Evolutionary conservation across 306 rosid genomes (phyloP).

Genomic region (Gastrolobium villosum): DNA sequence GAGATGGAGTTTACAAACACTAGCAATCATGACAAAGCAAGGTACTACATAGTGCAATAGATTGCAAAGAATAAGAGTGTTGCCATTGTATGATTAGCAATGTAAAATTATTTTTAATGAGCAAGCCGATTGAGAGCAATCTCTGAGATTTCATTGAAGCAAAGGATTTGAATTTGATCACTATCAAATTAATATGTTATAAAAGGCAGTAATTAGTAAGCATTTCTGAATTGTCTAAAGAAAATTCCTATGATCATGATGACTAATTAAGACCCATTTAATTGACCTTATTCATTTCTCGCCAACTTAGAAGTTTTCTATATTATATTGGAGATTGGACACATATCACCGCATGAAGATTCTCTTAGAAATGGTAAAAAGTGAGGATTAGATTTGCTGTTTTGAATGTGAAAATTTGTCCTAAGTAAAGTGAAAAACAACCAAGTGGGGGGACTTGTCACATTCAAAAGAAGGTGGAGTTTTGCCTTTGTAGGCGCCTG

Average conservation of each 20-base stretch:
- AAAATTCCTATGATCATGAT: slow-evolving; percentile 29
- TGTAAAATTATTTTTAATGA: slow-evolving; percentile 27
- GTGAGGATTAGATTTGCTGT: slow-evolving; percentile 26
- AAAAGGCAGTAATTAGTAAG: slow-evolving; percentile 38
- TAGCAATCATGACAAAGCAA: slow-evolving; percentile 56
- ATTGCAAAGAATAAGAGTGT: slow-evolving; percentile 41
- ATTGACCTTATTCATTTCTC: slow-evolving; percentile 29
- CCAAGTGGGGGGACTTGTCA: slow-evolving; percentile 17
- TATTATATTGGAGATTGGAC: slow-evolving; percentile 34
- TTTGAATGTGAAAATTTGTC: slow-evolving; percentile 41
- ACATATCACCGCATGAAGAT: slow-evolving; percentile 30
- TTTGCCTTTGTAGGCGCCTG: slow-evolving; percentile 53
- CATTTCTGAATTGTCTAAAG: slow-evolving; percentile 17
- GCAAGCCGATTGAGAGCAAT: slow-evolving; percentile 23
- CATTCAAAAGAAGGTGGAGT: slow-evolving; percentile 28
- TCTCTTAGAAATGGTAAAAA: slow-evolving; percentile 35
- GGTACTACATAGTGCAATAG: slow-evolving; percentile 39
- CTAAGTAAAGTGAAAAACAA: slow-evolving; percentile 18
- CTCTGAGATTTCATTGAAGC: slow-evolving; percentile 8
- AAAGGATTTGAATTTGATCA: slow-evolving; percentile 39
- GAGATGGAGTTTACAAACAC: slow-evolving; percentile 58
- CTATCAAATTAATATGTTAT: slow-evolving; percentile 6
- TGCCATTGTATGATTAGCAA: slow-evolving; percentile 30
- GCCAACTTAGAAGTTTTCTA: background rate
- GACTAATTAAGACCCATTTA: slow-evolving; percentile 3